A percentile compares a stretch with the other conserved stretches of the same genome.
Evolutionary conservation across 2,329 filamentous ascomycete genomes (phyloP).

Genomic region (Metarhizium rileyi): DNA sequence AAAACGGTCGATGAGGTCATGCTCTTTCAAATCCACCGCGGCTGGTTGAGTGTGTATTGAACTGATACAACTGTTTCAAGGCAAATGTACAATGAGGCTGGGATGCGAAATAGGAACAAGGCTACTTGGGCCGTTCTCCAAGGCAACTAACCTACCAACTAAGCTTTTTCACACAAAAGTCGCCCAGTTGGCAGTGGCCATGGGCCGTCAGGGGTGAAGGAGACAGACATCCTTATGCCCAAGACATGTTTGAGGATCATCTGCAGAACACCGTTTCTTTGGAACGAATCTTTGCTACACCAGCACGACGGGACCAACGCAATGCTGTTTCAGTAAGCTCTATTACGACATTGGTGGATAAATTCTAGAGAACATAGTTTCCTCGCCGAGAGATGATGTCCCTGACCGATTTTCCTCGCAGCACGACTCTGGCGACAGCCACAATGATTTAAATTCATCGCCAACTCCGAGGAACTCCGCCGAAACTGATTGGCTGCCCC

Average conservation of each 20-base stretch:
- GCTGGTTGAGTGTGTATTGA: not conserved
- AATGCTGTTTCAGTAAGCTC: not conserved
- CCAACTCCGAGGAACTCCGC: not conserved
- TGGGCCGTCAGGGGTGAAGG: not conserved
- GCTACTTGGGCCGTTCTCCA: not conserved
- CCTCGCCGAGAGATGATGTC: not conserved
- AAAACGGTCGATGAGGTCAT: not conserved
- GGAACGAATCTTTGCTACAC: not conserved
- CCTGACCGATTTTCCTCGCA: not conserved
- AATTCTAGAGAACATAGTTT: not conserved
- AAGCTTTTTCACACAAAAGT: not conserved
- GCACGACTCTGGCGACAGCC: not conserved
- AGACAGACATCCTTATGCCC: not conserved
- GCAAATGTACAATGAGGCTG: not conserved
- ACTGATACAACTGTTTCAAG: not conserved
- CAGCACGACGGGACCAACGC: not conserved
- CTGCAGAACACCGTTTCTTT: not conserved
- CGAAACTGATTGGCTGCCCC: not conserved
- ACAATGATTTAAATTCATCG: not conserved
- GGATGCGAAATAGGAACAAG: not conserved
- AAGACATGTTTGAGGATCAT: not conserved
- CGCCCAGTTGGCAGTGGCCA: not conserved
- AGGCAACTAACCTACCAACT: not conserved
- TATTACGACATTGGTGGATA: not conserved
- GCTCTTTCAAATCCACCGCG: not conserved